These are phyloP conservation scores for Salisapilia sapeloensis DNA, from an alignment of 352 stramenopile genomes.

Conservation along the genomic window DNA sequence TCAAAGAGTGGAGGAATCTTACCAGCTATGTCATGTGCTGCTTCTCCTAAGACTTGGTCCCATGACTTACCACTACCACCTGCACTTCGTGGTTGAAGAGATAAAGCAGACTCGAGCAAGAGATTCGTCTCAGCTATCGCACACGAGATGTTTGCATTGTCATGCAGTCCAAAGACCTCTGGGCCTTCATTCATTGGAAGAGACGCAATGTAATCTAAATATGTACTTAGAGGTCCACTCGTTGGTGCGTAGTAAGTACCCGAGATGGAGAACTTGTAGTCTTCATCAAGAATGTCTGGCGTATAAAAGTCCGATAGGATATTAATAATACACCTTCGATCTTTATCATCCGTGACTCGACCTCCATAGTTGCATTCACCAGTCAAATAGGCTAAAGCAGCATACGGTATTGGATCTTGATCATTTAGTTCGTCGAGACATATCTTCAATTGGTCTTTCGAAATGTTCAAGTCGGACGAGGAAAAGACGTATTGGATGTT, in stretches of 20 bases:
- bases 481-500: conserved; percentile 85
- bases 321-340: conserved; percentile 76
- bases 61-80: conserved; percentile 71
- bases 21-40: conserved; percentile 73
- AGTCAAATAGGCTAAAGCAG: conserved; percentile 81
- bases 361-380: conserved; percentile 93
- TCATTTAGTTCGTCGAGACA: conserved; percentile 49
- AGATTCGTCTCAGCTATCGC: conserved; percentile 75
- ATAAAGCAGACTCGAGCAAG: conserved; percentile 79
- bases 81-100: conserved; percentile 76
- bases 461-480: conserved; percentile 70
- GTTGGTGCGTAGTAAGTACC: conserved; percentile 65
- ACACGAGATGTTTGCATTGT: conserved; percentile 81
- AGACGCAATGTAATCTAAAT: conserved; percentile 68
- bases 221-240: conserved; percentile 19
- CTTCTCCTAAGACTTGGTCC: conserved; percentile 77
- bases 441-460: conserved; percentile 75
- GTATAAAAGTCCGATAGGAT: conserved; percentile 78
- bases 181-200: conserved; percentile 74
- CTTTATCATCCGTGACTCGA: conserved; percentile 89
- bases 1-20: conserved; percentile 74
- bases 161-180: conserved; percentile 74
- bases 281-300: conserved; percentile 51
- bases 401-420: conserved; percentile 73
- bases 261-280: conserved; percentile 70